Conservation (phyloP, 352 stramenopile species). For the Blastocystis sp. region DNA sequence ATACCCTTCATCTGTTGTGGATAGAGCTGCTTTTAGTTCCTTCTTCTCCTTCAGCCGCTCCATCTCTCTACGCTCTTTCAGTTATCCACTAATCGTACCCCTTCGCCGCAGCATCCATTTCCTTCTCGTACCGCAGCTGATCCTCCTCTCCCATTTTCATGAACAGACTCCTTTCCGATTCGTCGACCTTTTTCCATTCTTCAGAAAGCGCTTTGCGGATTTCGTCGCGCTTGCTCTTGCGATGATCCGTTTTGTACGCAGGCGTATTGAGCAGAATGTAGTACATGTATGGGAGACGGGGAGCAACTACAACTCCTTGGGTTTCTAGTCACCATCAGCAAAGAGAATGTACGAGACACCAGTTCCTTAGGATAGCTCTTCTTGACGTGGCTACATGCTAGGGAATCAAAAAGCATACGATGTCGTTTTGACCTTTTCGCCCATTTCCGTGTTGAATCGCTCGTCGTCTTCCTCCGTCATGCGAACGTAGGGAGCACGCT, state of each 20-base stretch:
- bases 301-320: neutral
- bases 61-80: neutral
- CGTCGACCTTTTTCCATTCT: neutral
- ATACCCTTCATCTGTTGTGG: neutral
- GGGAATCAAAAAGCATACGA: too few species aligned
- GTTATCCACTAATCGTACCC: neutral
- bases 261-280: neutral
- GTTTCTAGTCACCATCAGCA: neutral
- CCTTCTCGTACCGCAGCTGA: neutral
- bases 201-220: neutral
- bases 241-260: neutral
- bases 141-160: neutral
- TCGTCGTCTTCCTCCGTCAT: slow-evolving; percentile 52
- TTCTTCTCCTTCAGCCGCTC: neutral
- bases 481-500: slow-evolving; percentile 46
- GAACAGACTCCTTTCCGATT: neutral
- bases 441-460: slow-evolving; percentile 47
- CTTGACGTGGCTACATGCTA: neutral
- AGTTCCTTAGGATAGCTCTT: neutral
- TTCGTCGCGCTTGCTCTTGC: neutral
- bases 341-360: neutral
- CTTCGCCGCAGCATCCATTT: neutral
- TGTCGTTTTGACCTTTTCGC: neutral
- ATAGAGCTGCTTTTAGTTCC: neutral
- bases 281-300: neutral